phyloP scores from a whole-genome alignment of 192 early-diverging fungal species.

The Linnemannia hyalina region DNA sequence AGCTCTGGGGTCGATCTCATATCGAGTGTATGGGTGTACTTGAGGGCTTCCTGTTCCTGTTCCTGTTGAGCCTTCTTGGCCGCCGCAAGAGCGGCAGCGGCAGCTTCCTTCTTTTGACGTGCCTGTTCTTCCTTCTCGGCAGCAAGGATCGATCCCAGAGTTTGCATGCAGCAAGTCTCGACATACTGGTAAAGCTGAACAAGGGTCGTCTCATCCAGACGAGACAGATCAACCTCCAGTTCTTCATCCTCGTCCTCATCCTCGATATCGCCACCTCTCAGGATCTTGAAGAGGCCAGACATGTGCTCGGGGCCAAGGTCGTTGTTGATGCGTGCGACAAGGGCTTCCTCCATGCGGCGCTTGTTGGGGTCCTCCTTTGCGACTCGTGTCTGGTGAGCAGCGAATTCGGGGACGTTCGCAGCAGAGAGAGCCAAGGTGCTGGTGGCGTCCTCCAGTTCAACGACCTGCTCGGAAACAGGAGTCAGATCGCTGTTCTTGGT shows the following conservation, averaged over 20 bases:
- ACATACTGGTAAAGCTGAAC: conserved; percentile 51
- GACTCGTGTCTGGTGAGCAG: neutral
- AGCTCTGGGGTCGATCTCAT: conserved; percentile 37
- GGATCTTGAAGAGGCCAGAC: conserved; percentile 49
- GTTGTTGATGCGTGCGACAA: conserved; percentile 49
- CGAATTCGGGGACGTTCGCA: neutral
- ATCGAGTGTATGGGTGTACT: conserved; percentile 7
- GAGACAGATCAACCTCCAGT: conserved; percentile 50
- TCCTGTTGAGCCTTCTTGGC: conserved; percentile 18
- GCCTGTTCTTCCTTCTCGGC: conserved; percentile 36
- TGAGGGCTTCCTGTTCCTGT: conserved; percentile 10
- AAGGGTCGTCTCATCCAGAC: conserved; percentile 43
- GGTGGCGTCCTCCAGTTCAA: neutral
- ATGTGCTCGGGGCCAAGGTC: conserved; percentile 51
- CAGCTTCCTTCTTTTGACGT: conserved; percentile 24
- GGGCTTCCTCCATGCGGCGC: conserved; percentile 45
- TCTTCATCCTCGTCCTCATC: conserved; percentile 41
- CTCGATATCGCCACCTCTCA: conserved; percentile 25
- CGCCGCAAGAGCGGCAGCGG: neutral
- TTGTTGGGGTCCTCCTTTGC: conserved; percentile 42
- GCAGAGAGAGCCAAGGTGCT: neutral
- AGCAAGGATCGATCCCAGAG: conserved; percentile 30
- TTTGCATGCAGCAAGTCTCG: conserved; percentile 52
- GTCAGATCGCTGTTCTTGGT: neutral
- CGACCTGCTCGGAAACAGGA: neutral